phyloP scores from a whole-genome alignment of 2,329 filamentous ascomycete species.

The Coniosporium tulheliwenetii region DNA sequence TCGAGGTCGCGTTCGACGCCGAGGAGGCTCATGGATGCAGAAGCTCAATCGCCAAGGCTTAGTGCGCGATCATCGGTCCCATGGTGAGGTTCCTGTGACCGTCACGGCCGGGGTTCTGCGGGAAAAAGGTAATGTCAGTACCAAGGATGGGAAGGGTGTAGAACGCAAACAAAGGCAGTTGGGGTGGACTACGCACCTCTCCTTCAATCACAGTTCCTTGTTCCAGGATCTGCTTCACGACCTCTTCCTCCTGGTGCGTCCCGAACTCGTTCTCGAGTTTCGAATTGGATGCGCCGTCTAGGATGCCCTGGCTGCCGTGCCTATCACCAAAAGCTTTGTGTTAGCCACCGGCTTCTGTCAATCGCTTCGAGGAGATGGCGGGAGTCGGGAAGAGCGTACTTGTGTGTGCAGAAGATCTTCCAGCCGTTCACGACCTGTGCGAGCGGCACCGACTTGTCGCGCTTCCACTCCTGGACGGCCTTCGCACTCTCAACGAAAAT shows the following conservation, averaged over 20 bases:
- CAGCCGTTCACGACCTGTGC: slow-evolving; percentile 75
- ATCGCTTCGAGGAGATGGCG: background rate
- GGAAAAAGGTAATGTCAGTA: slow-evolving; percentile 6
- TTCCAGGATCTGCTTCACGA: slow-evolving; percentile 67
- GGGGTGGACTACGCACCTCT: slow-evolving; percentile 23
- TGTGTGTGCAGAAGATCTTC: slow-evolving; percentile 81
- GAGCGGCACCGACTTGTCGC: slow-evolving; percentile 62
- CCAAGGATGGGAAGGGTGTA: background rate
- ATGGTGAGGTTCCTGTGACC: slow-evolving; percentile 26
- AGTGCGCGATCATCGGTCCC: slow-evolving; percentile 17
- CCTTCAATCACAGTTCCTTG: slow-evolving; percentile 52
- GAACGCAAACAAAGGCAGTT: background rate
- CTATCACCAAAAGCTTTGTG: slow-evolving; percentile 27
- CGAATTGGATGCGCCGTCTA: slow-evolving; percentile 60
- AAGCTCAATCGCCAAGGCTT: background rate
- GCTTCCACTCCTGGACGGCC: slow-evolving; percentile 65
- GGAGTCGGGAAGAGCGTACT: slow-evolving; percentile 40
- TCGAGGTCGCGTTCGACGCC: no score
- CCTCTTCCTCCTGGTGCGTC: slow-evolving; percentile 62
- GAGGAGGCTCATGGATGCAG: no score
- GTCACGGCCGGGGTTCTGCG: slow-evolving; percentile 23
- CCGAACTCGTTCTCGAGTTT: slow-evolving; percentile 78
- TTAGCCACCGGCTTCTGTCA: background rate
- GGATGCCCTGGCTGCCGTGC: slow-evolving; percentile 69
- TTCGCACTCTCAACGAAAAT: slow-evolving; percentile 47